Conservation (phyloP, 2,329 filamentous ascomycete species). For the Botryotinia calthae region DNA sequence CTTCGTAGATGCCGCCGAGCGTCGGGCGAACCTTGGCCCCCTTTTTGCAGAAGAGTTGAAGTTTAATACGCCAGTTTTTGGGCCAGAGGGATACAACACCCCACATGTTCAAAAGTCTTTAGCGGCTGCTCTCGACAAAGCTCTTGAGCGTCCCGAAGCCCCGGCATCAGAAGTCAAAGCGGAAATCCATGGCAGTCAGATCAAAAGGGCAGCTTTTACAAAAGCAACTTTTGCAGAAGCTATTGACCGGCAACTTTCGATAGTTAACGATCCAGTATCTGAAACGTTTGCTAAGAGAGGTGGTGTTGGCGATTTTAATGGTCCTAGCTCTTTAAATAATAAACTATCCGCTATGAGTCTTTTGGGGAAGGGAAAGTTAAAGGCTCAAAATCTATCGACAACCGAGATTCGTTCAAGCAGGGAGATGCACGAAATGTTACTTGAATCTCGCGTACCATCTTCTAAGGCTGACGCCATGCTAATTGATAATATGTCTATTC, state of each 20-base stretch:
- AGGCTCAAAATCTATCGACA: background rate
- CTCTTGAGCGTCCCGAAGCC: slow-evolving; percentile 23
- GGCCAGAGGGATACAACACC: slow-evolving; percentile 48
- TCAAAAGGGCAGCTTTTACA: slow-evolving; percentile 10
- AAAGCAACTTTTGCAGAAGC: slow-evolving; percentile 19
- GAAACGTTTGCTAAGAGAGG: background rate
- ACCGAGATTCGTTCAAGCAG: slow-evolving; percentile 46
- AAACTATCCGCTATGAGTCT: slow-evolving; percentile 24
- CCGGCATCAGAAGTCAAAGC: slow-evolving; percentile 22
- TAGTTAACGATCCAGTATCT: slow-evolving; percentile 3
- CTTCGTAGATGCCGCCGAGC: slow-evolving; percentile 53
- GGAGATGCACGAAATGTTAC: slow-evolving; percentile 53
- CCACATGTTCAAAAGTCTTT: slow-evolving; percentile 25
- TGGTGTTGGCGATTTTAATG: background rate
- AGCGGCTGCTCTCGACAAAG: slow-evolving; percentile 35
- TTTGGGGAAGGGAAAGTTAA: slow-evolving; percentile 1
- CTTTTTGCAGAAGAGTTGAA: slow-evolving; percentile 54
- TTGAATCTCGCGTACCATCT: slow-evolving; percentile 42
- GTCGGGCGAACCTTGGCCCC: slow-evolving; percentile 53
- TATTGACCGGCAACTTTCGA: slow-evolving; percentile 6
- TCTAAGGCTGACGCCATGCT: slow-evolving; percentile 26
- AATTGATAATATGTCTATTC: slow-evolving; percentile 53
- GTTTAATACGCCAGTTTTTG: slow-evolving; percentile 56
- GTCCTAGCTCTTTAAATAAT: slow-evolving; percentile 19
- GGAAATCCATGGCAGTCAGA: slow-evolving; percentile 4